A percentile compares a stretch with the other conserved stretches of the same genome.
phyloP scores from a whole-genome alignment of 169 alveolate species.

The Perkinsus chesapeaki region DNA sequence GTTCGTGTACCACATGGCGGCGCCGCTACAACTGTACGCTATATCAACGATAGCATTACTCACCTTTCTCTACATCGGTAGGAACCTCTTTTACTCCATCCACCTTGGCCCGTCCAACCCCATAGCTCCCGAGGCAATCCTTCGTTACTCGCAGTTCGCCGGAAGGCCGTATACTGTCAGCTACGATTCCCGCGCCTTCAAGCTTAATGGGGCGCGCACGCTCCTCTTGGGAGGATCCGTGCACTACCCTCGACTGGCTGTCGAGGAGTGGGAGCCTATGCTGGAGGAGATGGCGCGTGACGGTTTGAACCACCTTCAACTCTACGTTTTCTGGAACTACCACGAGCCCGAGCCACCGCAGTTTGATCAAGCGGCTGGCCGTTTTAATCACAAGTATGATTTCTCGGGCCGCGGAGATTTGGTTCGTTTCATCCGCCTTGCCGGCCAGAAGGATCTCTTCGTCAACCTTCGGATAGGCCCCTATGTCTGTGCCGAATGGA shows the following conservation, averaged over 20 bases:
- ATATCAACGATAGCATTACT: too few relatives aligned
- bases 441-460: neutral
- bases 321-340: neutral
- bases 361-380: neutral
- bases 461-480: neutral
- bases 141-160: neutral
- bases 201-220: neutral
- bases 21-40: too few relatives aligned
- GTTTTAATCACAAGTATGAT: neutral
- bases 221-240: neutral
- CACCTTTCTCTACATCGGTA: neutral
- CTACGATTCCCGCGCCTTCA: neutral
- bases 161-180: neutral
- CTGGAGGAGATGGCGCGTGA: neutral
- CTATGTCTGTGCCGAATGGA: conserved; percentile 5
- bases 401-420: neutral
- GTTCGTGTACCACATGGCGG: too few relatives aligned
- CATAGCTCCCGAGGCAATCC: neutral
- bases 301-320: neutral
- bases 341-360: neutral
- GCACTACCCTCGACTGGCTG: neutral
- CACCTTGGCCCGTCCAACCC: neutral
- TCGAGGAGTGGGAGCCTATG: neutral
- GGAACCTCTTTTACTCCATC: neutral
- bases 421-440: neutral